Evolutionary conservation across 1,284 basidiomycete species (phyloP).

Genomic region (Flammula alnicola): DNA sequence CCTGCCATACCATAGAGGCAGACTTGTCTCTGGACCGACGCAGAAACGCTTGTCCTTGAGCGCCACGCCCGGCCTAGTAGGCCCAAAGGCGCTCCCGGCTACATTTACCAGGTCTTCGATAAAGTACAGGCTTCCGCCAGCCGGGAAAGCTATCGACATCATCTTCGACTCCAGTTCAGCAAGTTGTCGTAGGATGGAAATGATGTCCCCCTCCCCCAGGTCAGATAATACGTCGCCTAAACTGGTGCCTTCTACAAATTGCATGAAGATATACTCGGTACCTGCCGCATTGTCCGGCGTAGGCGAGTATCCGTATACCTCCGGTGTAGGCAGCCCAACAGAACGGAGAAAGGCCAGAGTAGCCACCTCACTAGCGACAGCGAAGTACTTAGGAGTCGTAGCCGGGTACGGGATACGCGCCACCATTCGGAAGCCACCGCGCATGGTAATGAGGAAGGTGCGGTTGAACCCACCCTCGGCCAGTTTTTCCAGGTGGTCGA

Average conservation of each 20-base stretch:
- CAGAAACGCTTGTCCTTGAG: constrained; percentile 45
- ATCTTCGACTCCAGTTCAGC: constrained; percentile 48
- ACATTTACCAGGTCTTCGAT: constrained; percentile 40
- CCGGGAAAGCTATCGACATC: constrained; percentile 53
- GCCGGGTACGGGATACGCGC: constrained; percentile 52
- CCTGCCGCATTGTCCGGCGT: constrained; percentile 46
- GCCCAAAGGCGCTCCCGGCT: constrained; percentile 22
- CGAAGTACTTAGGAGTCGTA: constrained; percentile 44
- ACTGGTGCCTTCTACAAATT: constrained; percentile 46
- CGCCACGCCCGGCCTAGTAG: constrained; percentile 31
- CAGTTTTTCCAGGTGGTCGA: constrained; percentile 31
- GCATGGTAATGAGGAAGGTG: constrained; percentile 43
- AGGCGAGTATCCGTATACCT: constrained; percentile 55
- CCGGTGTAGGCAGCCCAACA: constrained; percentile 47
- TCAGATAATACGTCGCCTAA: constrained; percentile 47
- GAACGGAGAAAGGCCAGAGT: constrained; percentile 52
- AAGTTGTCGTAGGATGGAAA: constrained; percentile 47
- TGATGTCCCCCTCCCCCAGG: constrained; percentile 43
- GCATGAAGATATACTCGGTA: constrained; percentile 58
- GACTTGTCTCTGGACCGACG: constrained; percentile 47
- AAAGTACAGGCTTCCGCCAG: constrained; percentile 55
- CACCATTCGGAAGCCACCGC: constrained; percentile 44
- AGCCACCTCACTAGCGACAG: constrained; percentile 54
- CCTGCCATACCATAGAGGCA: constrained; percentile 43
- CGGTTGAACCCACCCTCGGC: constrained; percentile 39